Percentiles rank a stretch among this genome's conserved stretches.
These are phyloP conservation scores for Puccinia brachypodii DNA, from an alignment of 1,284 basidiomycete genomes.

Conservation along the genomic window DNA sequence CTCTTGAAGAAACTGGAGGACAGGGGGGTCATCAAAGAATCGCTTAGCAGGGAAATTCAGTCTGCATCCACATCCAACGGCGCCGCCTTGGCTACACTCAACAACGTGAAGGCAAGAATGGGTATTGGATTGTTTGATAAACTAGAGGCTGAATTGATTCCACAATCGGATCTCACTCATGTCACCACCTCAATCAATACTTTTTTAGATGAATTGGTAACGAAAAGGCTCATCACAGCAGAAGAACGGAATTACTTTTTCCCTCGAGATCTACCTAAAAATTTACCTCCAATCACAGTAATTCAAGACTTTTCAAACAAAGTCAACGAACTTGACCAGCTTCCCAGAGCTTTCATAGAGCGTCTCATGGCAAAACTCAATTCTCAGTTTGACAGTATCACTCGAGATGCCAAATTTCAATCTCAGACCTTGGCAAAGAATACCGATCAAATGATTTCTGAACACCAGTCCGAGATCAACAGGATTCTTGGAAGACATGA, in stretches of 20 bases:
- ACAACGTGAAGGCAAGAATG: neutral
- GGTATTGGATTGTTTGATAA: neutral
- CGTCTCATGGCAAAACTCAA: neutral
- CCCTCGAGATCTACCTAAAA: too few species aligned
- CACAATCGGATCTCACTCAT: neutral
- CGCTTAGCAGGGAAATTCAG: too few species aligned
- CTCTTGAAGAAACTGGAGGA: neutral
- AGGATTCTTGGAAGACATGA: neutral
- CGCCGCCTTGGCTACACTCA: neutral
- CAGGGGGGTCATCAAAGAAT: neutral
- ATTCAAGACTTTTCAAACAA: neutral
- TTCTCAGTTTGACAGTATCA: neutral
- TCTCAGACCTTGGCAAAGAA: neutral
- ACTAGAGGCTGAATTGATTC: neutral
- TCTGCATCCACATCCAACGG: too few species aligned
- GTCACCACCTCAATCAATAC: neutral
- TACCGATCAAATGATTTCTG: neutral
- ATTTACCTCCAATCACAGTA: neutral
- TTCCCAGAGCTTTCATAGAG: neutral
- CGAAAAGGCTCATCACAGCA: neutral
- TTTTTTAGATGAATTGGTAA: neutral
- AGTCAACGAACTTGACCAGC: neutral
- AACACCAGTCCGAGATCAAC: neutral
- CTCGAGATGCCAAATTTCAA: neutral
- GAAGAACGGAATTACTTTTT: slow-evolving; percentile 8